Evolutionary conservation across 1,284 basidiomycete species (phyloP).

Genomic region (Ganoderma boninense): DNA sequence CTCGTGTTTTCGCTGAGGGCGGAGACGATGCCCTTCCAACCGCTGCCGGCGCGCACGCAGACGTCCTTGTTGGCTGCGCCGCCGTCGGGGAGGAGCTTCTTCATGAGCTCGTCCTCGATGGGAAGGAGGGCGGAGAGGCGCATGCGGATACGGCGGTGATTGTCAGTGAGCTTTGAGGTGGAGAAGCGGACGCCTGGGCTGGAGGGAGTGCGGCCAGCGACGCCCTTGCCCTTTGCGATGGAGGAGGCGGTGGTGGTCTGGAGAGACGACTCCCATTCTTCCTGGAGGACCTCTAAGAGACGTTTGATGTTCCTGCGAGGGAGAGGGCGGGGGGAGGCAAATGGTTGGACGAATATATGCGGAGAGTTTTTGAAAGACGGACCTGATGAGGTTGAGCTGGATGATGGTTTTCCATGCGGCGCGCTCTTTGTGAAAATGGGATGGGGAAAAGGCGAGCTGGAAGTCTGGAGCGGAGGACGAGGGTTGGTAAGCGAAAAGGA

Average conservation of each 20-base stretch:
- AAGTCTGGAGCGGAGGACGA: slow-evolving; percentile 55
- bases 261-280: slow-evolving; percentile 53
- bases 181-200: slow-evolving; percentile 34
- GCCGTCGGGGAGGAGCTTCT: slow-evolving; percentile 49
- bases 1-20: slow-evolving; percentile 31
- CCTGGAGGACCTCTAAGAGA: slow-evolving; percentile 57
- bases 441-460: slow-evolving; percentile 69
- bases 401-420: slow-evolving; percentile 69
- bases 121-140: slow-evolving; percentile 68
- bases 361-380: slow-evolving; percentile 21
- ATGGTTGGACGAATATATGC: neutral
- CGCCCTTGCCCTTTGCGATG: slow-evolving; percentile 35
- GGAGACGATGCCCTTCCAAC: slow-evolving; percentile 57
- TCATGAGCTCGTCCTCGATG: slow-evolving; percentile 61
- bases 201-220: slow-evolving; percentile 30
- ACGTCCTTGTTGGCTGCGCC: slow-evolving; percentile 47
- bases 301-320: slow-evolving; percentile 57
- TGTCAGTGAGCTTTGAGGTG: slow-evolving; percentile 41
- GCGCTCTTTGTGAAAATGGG: slow-evolving; percentile 64
- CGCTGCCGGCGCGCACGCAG: slow-evolving; percentile 63
- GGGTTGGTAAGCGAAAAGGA: neutral
- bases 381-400: slow-evolving; percentile 75
- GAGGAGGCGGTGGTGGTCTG: slow-evolving; percentile 31
- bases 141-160: slow-evolving; percentile 55
- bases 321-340: neutral